phyloP scores from a whole-genome alignment of 257 asterid species.

The Solanum clarkiae region DNA sequence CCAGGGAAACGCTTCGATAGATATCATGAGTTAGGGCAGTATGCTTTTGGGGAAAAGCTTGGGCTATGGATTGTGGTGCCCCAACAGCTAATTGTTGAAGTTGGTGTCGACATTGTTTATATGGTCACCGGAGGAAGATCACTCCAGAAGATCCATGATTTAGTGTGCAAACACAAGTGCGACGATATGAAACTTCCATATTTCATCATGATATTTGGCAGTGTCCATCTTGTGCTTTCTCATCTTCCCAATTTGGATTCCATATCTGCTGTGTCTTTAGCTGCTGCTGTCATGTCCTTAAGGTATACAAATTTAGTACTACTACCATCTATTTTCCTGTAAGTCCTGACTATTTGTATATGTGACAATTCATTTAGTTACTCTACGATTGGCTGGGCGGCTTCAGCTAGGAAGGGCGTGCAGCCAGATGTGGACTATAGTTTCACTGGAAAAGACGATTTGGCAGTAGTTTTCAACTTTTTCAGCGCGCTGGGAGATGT shows the following conservation, averaged over 20 bases:
- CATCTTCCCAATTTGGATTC: constrained; percentile 8
- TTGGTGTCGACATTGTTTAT: constrained; percentile 37
- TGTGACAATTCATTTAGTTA: constrained; percentile 10
- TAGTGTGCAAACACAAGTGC: constrained; percentile 15
- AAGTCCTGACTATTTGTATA: background rate
- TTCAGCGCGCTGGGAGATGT: constrained; percentile 74
- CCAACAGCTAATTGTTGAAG: constrained; percentile 22
- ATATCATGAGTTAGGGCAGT: constrained; percentile 46
- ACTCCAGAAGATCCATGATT: constrained; percentile 19
- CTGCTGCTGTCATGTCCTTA: constrained; percentile 9
- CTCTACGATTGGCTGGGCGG: constrained; percentile 40
- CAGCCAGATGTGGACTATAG: constrained; percentile 45
- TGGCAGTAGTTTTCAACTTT: constrained; percentile 63
- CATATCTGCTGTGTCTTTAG: background rate
- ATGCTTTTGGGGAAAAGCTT: constrained; percentile 39
- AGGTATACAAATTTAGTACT: background rate
- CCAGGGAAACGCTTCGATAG: constrained; percentile 41
- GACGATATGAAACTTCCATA: background rate
- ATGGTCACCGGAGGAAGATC: constrained; percentile 45
- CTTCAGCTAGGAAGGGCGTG: constrained; percentile 32
- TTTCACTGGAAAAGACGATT: constrained; percentile 24
- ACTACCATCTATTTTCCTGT: background rate
- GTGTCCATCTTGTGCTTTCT: constrained; percentile 22
- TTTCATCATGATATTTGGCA: constrained; percentile 23
- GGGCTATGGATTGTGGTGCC: constrained; percentile 50